Base-by-base conservation (phyloP, 441 rosid species). In the Erysimum cheiri region DNA sequence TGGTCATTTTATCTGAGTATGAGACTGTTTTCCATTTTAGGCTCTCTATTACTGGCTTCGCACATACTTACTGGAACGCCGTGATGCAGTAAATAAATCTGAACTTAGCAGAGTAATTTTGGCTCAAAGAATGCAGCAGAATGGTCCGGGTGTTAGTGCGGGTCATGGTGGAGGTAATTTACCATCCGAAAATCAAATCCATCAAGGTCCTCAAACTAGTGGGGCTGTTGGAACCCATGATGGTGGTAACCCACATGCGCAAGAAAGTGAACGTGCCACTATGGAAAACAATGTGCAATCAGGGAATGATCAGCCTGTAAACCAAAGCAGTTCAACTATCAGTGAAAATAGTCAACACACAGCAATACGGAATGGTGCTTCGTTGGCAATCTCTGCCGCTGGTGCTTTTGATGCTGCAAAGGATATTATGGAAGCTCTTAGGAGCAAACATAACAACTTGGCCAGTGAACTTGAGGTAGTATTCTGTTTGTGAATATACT, bases 11-110 rank as follows among this genome's bases (percentile, higher is more conserved):
- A 62, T 64, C 60, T 50, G 71, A 67, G 40, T 64, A 22, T 74
- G 69, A 19, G 54, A 43, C 67, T 60, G 17, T 31, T 70, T 54
- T 61, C 40, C 54, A 64, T 73, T n/a, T 50, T 80, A 95, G 99
- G 97, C 99, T 72, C 80, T 93, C 35, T 96, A 96, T 86, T 96
- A 96, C 83, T 93, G 97, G 97, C 90, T 96, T 8, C 92, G 99
- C 37, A 93, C 99, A 57, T 93, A 93, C 83, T 82, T 96, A 81
- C 97, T 96, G 32, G 99, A 96, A 77, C 96, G 97, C 43, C 99
- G 98, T 8, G 98, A 95, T 84, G 98, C 88, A 50, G 96, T 89
- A 57, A 89, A 89, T 80, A 96, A 91, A 80, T 88, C 96, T 63
- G 99, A 92, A 63, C 77, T 77, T 17, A 80, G 85, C 56, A 83